phyloP scores from a whole-genome alignment of 352 stramenopile genomes.

The Phytopythium ostracodes region DNA sequence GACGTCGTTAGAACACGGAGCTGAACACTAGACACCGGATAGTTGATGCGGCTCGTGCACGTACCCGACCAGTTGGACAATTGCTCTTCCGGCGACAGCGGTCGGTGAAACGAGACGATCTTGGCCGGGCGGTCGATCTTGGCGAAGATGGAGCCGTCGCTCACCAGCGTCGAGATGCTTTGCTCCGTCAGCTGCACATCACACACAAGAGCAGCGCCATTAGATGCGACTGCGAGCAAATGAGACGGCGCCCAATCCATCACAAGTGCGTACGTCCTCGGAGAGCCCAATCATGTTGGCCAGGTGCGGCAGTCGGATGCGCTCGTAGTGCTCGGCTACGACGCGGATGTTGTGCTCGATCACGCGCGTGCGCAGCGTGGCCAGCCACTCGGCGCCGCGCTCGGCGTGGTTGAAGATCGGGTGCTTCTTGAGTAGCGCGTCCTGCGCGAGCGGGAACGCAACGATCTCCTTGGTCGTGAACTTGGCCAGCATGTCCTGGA shows the following conservation, averaged over 20 bases:
- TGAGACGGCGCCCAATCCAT: not conserved
- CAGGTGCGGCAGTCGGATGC: constrained; percentile 92
- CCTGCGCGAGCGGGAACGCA: constrained; percentile 89
- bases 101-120: constrained; percentile 92
- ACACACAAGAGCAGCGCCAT: constrained; percentile 3
- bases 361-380: constrained; percentile 90
- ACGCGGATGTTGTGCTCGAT: constrained; percentile 98
- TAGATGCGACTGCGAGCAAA: constrained; percentile 2
- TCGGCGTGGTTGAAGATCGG: constrained; percentile 78
- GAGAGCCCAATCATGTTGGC: constrained; percentile 92
- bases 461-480: constrained; percentile 98
- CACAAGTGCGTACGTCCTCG: constrained; percentile 69
- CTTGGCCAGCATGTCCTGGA: constrained; percentile 65
- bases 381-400: constrained; percentile 80
- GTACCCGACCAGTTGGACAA: constrained; percentile 94
- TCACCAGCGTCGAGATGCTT: constrained; percentile 90
- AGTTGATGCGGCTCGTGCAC: constrained; percentile 4
- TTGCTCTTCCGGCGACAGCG: constrained; percentile 90
- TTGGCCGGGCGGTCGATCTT: constrained; percentile 98
- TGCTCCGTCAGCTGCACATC: constrained; percentile 54
- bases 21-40: not conserved
- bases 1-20: constrained; percentile 5
- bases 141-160: constrained; percentile 91
- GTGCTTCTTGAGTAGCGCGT: constrained; percentile 80
- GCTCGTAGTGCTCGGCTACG: constrained; percentile 93